phyloP scores from a whole-genome alignment of 768 basidiomycete species.

The Lactarius trivialis region DNA sequence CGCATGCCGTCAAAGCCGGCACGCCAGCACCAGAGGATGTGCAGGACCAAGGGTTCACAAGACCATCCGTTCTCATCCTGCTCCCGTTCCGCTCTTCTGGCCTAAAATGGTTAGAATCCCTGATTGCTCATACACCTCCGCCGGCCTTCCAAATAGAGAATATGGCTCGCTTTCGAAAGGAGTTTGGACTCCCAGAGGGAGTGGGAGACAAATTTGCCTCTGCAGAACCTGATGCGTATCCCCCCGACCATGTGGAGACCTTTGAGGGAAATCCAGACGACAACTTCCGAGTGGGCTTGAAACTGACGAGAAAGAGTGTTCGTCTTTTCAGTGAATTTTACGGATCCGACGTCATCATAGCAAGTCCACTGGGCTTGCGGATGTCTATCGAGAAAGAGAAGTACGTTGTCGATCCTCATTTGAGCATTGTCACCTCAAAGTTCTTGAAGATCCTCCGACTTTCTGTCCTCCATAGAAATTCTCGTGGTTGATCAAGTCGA shows the following conservation, averaged over 20 bases:
- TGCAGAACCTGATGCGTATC: slow-evolving; percentile 71
- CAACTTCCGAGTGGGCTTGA: slow-evolving; percentile 86
- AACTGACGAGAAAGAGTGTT: slow-evolving; percentile 86
- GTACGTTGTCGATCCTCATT: slow-evolving; percentile 39
- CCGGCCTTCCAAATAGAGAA: slow-evolving; percentile 83
- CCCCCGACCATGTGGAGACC: slow-evolving; percentile 83
- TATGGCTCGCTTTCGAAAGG: slow-evolving; percentile 67
- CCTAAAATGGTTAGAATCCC: slow-evolving; percentile 70
- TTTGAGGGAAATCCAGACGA: slow-evolving; percentile 98
- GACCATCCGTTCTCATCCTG: slow-evolving; percentile 87
- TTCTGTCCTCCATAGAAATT: slow-evolving; percentile 89
- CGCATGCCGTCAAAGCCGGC: slow-evolving; percentile 55
- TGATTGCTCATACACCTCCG: slow-evolving; percentile 69
- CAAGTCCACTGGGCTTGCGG: slow-evolving; percentile 87
- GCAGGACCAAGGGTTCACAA: slow-evolving; percentile 96
- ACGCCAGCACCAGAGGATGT: slow-evolving; percentile 61
- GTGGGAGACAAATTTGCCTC: slow-evolving; percentile 72
- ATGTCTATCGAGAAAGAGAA: slow-evolving; percentile 93
- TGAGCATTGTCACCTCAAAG: neutral
- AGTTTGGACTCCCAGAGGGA: slow-evolving; percentile 78
- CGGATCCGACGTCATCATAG: slow-evolving; percentile 83
- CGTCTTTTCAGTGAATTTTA: slow-evolving; percentile 92
- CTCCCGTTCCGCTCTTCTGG: slow-evolving; percentile 91
- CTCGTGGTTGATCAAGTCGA: slow-evolving; percentile 90
- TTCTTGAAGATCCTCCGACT: slow-evolving; percentile 70